These are phyloP conservation scores for Solanum pinnatisectum DNA, from an alignment of 257 asterid species.

Conservation along the genomic window DNA sequence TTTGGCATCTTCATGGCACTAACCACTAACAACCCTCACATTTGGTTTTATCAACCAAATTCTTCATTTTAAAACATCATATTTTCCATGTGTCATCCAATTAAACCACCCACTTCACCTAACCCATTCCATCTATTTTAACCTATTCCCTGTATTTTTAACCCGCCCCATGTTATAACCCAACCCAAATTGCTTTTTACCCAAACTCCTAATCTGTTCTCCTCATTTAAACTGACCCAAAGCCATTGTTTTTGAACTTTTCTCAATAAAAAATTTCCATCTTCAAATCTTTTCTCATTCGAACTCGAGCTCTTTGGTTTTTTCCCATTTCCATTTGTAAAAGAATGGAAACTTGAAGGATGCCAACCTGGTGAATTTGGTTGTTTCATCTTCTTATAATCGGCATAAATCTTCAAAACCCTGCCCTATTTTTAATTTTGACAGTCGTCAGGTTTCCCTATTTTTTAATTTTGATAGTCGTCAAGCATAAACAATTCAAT, in stretches of 20 bases:
- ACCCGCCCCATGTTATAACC: background rate
- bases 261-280: background rate
- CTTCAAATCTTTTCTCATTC: conserved; percentile 18
- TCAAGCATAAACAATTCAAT: background rate
- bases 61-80: background rate
- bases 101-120: background rate
- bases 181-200: background rate
- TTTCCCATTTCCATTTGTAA: conserved; percentile 39
- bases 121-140: background rate
- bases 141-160: background rate
- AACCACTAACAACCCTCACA: background rate
- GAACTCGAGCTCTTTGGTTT: conserved; percentile 13
- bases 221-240: background rate
- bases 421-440: background rate
- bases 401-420: conserved; percentile 28
- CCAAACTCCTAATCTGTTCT: background rate
- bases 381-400: conserved; percentile 32
- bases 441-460: background rate
- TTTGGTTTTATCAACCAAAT: background rate
- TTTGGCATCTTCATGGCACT: background rate
- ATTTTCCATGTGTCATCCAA: background rate
- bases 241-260: background rate
- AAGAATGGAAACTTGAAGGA: conserved; percentile 40
- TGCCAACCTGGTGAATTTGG: conserved; percentile 52
- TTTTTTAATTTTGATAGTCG: background rate